Evolutionary conservation across 306 rosid species (phyloP).

Genomic region (Fragaria vesca): DNA sequence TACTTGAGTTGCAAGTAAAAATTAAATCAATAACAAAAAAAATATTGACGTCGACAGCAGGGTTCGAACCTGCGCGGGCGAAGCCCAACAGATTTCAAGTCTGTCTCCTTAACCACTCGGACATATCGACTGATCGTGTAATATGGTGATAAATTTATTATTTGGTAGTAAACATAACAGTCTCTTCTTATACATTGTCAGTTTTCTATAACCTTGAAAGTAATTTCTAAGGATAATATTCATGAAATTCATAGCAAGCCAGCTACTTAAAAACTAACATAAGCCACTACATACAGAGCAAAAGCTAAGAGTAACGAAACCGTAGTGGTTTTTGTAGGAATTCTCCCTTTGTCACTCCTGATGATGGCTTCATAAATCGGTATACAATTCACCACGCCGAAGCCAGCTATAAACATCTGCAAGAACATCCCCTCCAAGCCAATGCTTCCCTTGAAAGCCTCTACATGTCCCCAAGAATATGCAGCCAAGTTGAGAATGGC

Average conservation of each 20-base stretch:
- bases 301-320: conserved; percentile 1
- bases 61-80: too few relatives aligned
- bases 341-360: conserved; percentile 27
- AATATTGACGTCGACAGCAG: too few relatives aligned
- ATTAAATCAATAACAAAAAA: too few relatives aligned
- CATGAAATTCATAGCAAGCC: too few relatives aligned
- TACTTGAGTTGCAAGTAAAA: too few relatives aligned
- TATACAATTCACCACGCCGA: conserved; percentile 22
- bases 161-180: too few relatives aligned
- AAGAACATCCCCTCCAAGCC: conserved; percentile 14
- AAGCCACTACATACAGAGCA: neutral
- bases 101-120: neutral
- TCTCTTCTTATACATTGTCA: too few relatives aligned
- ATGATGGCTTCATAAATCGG: conserved; percentile 42
- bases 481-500: conserved; percentile 34
- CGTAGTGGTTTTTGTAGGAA: conserved; percentile 7
- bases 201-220: neutral
- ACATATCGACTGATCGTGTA: too few relatives aligned
- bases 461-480: conserved; percentile 12
- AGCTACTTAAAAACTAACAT: conserved; percentile 4
- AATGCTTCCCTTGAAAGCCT: conserved; percentile 3
- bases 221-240: neutral
- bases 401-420: conserved; percentile 31
- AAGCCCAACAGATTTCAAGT: neutral
- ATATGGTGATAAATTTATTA: too few relatives aligned